Conservation (phyloP, 352 stramenopile genomes). For the Aphanomyces cochlioides region DNA sequence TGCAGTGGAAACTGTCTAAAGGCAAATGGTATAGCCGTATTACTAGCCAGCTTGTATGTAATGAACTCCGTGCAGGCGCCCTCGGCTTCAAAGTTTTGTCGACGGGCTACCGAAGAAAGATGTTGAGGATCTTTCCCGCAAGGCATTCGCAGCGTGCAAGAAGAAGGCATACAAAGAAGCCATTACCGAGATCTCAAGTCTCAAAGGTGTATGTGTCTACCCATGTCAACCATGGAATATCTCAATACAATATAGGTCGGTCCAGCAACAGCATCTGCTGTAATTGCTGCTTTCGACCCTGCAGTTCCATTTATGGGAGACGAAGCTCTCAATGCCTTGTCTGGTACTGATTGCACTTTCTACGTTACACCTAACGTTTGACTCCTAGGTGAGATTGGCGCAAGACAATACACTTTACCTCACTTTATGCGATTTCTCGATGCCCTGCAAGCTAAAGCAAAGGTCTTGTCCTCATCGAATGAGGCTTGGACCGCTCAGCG, state of each 20-base stretch:
- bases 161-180: conserved; percentile 39
- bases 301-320: conserved; percentile 75
- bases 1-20: conserved; percentile 85
- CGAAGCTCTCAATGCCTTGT: conserved; percentile 68
- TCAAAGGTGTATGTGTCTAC: conserved; percentile 59
- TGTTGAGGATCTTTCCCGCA: conserved; percentile 46
- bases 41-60: neutral
- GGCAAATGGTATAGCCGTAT: conserved; percentile 60
- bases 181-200: conserved; percentile 45
- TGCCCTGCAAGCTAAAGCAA: conserved; percentile 51
- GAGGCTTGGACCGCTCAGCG: conserved; percentile 55
- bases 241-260: conserved; percentile 45
- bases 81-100: conserved; percentile 72
- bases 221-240: conserved; percentile 2
- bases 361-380: conserved; percentile 3
- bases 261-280: conserved; percentile 66
- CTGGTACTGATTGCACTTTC: conserved; percentile 34
- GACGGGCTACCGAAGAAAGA: conserved; percentile 41
- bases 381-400: conserved; percentile 51
- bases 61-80: conserved; percentile 40
- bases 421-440: conserved; percentile 66
- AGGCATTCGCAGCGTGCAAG: conserved; percentile 40
- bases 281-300: conserved; percentile 64
- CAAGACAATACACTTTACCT: conserved; percentile 71
- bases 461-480: conserved; percentile 36